Percentiles rank a stretch among this genome's conserved stretches.
These are phyloP conservation scores for Oryza rufipogon DNA, from an alignment of 176 grass and related monocot genomes.

Conservation along the genomic window DNA sequence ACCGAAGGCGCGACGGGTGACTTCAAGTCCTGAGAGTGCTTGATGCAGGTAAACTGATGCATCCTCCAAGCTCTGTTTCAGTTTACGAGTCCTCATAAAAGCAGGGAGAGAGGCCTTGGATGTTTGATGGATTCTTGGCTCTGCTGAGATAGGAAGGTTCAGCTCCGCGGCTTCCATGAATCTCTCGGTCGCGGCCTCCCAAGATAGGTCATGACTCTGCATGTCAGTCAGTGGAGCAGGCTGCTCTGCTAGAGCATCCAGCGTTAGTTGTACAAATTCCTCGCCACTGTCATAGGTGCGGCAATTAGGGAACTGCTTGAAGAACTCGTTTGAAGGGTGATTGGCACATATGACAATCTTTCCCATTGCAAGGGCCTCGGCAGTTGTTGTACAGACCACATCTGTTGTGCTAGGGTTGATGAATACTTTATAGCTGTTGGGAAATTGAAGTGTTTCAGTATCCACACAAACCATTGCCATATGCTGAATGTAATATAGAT, in stretches of 20 bases:
- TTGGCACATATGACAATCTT: constrained; percentile 94
- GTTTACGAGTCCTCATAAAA: constrained; percentile 62
- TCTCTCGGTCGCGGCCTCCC: constrained; percentile 87
- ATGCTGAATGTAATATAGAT: neutral
- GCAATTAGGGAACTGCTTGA: constrained; percentile 96
- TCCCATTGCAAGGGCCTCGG: constrained; percentile 96
- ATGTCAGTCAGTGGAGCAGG: constrained; percentile 73
- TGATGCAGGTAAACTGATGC: constrained; percentile 81
- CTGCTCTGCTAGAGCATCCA: constrained; percentile 65
- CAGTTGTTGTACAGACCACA: constrained; percentile 88
- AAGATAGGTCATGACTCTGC: constrained; percentile 69
- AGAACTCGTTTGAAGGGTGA: constrained; percentile 97
- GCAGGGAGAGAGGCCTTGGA: constrained; percentile 44
- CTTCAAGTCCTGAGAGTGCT: constrained; percentile 73
- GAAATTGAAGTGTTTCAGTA: constrained; percentile 39
- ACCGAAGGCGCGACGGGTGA: constrained; percentile 70
- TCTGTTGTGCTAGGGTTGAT: constrained; percentile 96
- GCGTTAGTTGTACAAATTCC: constrained; percentile 81
- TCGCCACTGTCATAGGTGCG: constrained; percentile 70
- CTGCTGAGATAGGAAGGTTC: constrained; percentile 12
- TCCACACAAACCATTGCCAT: constrained; percentile 19
- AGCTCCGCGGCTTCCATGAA: constrained; percentile 74
- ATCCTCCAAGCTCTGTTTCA: constrained; percentile 72
- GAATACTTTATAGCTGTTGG: constrained; percentile 86
- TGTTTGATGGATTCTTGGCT: constrained; percentile 42